Evolutionary conservation across 495 filamentous ascomycete species (phyloP).

Genomic region (Niebla homalea): DNA sequence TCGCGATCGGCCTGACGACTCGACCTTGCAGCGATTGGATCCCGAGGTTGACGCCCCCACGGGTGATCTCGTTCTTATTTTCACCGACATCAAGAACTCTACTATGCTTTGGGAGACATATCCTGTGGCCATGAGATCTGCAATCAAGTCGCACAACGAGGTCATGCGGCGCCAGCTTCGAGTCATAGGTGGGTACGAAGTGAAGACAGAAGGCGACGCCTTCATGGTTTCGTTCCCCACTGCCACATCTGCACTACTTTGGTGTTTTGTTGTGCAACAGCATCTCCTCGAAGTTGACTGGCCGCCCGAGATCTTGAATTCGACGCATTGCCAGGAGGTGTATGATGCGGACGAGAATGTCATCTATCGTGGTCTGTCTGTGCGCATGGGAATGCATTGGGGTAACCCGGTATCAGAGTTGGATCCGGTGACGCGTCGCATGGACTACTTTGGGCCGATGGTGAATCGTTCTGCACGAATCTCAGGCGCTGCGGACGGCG

Average conservation of each 20-base stretch:
- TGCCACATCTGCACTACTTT: conserved; percentile 80
- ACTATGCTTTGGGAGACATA: conserved; percentile 95
- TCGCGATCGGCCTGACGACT: conserved; percentile 62
- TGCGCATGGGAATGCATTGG: conserved; percentile 96
- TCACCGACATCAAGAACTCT: conserved; percentile 99
- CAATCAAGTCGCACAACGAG: conserved; percentile 92
- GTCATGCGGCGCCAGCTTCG: conserved; percentile 86
- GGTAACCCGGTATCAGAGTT: conserved; percentile 86
- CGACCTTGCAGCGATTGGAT: conserved; percentile 69
- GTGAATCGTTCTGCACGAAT: conserved; percentile 94
- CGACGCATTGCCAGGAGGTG: conserved; percentile 68
- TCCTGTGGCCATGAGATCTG: conserved; percentile 84
- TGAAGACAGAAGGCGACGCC: conserved; percentile 98
- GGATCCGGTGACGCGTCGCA: conserved; percentile 89
- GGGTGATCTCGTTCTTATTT: conserved; percentile 83
- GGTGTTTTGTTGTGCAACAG: conserved; percentile 89
- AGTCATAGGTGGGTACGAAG: conserved; percentile 91
- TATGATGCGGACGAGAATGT: conserved; percentile 73
- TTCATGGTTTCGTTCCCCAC: conserved; percentile 99
- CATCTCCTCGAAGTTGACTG: conserved; percentile 77
- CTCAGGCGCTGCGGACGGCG: conserved; percentile 86
- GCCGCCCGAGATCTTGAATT: conserved; percentile 84
- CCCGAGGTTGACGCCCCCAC: conserved; percentile 79
- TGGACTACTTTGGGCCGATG: conserved; percentile 99
- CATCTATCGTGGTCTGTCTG: conserved; percentile 85